These are phyloP conservation scores for Cunninghamia lanceolata DNA, from an alignment of 75 land plant species.

Conservation along the genomic window DNA sequence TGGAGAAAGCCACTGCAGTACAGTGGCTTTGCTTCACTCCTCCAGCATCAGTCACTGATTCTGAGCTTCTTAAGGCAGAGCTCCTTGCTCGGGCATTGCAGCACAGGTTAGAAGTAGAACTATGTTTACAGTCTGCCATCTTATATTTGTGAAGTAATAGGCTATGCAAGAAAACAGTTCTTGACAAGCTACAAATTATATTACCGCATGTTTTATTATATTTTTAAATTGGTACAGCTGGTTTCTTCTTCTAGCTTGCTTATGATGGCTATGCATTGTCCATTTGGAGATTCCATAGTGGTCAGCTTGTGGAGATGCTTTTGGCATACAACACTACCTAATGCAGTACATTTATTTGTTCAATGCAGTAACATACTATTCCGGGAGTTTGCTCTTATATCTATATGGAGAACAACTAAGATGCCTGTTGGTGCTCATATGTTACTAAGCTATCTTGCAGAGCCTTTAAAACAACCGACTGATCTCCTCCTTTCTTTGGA, in stretches of 20 bases:
- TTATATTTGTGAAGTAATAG: background rate
- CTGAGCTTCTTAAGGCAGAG: constrained; percentile 56
- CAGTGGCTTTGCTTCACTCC: constrained; percentile 99
- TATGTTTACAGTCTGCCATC: constrained; percentile 3
- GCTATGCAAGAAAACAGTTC: background rate
- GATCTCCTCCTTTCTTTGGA: constrained; percentile 51
- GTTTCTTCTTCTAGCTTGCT: background rate
- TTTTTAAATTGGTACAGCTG: background rate
- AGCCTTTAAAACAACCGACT: constrained; percentile 72
- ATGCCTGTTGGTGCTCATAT: constrained; percentile 89
- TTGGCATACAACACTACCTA: background rate
- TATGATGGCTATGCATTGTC: background rate
- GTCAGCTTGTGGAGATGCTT: background rate
- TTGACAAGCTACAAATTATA: background rate
- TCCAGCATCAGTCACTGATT: constrained; percentile 61
- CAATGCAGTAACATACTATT: constrained; percentile 72
- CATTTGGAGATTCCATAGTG: background rate
- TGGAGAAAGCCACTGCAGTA: constrained; percentile 79
- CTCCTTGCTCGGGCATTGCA: constrained; percentile 75
- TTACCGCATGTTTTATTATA: background rate
- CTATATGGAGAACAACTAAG: constrained; percentile 80
- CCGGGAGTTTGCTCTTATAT: constrained; percentile 89
- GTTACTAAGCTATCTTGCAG: constrained; percentile 81
- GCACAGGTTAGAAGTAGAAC: constrained; percentile 57
- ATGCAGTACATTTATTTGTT: background rate